Base-by-base conservation (phyloP, 2,329 filamentous ascomycete species). In the Tolypocladium nubicola region DNA sequence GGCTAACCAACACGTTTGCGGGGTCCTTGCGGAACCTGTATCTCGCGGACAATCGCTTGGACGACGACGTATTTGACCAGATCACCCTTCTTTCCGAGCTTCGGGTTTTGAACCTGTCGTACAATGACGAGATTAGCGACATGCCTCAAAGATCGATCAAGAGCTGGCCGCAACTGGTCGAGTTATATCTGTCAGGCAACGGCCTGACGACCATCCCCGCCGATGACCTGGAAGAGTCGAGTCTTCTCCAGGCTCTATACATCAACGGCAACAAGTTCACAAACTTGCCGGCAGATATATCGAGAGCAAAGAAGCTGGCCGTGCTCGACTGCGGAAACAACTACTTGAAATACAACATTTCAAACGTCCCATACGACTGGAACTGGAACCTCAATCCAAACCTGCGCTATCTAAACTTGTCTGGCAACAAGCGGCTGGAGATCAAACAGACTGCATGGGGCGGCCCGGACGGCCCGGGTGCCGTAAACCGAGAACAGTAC, bases 331-430 rank as follows among this genome's bases (percentile, higher is more conserved):
- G 95, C 61, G 93, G 92, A 60, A 97, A 89, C 78, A 99, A 99
- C 68, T 86, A 84, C 26, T 78, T 99, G 58, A 99, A 97, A 72
- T 99, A 99, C 80, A 99, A 99, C 69, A 95, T 99, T 53, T 94
- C 91, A 37, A 99, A 99, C 67, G 96, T 96, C 79, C 94, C 93
- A 0, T 99, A 99, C 69, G 94, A 99, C 70, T 99, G 94, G 94
- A 99, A 99, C 67, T 99, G 94, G 94, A 97, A 97, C 68, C 89
- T 94, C 79, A 99, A 99, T 67, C 90, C 89, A 53, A 95, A 97
- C 65, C 76, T 99, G 62, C 88, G 92, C 61, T 99, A 95, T 68
- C 85, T 99, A 61, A 99, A 97, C 67, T 79, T 99, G 67, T 97
- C 93, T 0, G 94, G 94, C 55, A 99, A 99, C 75, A 97, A 96